Conservation (phyloP, 495 filamentous ascomycete genomes). For the Daldinia grandis region DNA sequence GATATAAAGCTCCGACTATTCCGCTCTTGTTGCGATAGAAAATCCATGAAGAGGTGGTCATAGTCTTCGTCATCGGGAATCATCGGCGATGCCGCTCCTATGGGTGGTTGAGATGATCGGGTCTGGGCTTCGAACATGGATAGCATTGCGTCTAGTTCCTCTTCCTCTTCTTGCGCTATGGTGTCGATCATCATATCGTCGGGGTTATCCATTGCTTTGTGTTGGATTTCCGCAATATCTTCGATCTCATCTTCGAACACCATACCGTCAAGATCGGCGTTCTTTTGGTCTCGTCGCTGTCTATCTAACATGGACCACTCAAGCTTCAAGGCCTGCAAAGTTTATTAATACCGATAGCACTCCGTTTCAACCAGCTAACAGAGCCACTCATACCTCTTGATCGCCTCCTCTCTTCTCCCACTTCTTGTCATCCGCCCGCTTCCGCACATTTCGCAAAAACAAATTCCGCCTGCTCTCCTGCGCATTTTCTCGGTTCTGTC, state of each 20-base stretch:
- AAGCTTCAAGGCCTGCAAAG: constrained; percentile 55
- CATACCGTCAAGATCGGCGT: constrained; percentile 60
- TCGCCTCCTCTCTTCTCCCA: constrained; percentile 74
- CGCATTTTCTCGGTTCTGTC: constrained; percentile 53
- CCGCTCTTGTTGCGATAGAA: constrained; percentile 43
- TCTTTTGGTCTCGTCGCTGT: constrained; percentile 56
- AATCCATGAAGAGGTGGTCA: constrained; percentile 59
- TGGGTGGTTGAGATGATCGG: constrained; percentile 29
- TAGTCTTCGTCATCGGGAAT: constrained; percentile 66
- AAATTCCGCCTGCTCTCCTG: constrained; percentile 65
- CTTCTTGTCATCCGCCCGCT: constrained; percentile 70
- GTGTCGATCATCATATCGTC: constrained; percentile 56
- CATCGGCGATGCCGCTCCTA: constrained; percentile 13
- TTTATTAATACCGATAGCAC: constrained; percentile 25
- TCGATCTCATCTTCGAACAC: constrained; percentile 55
- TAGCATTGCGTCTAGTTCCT: constrained; percentile 67
- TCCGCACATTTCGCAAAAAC: constrained; percentile 81
- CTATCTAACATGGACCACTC: constrained; percentile 55
- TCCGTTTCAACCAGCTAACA: neutral
- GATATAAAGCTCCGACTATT: constrained; percentile 26
- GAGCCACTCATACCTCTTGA: constrained; percentile 69
- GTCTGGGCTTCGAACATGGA: constrained; percentile 44
- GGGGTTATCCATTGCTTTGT: constrained; percentile 47
- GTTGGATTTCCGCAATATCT: constrained; percentile 50
- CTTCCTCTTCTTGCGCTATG: constrained; percentile 63